Percentiles rank a stretch among this genome's conserved stretches.
Conservation (phyloP, 106 monocot genomes). For the Amphibolis antarctica region DNA sequence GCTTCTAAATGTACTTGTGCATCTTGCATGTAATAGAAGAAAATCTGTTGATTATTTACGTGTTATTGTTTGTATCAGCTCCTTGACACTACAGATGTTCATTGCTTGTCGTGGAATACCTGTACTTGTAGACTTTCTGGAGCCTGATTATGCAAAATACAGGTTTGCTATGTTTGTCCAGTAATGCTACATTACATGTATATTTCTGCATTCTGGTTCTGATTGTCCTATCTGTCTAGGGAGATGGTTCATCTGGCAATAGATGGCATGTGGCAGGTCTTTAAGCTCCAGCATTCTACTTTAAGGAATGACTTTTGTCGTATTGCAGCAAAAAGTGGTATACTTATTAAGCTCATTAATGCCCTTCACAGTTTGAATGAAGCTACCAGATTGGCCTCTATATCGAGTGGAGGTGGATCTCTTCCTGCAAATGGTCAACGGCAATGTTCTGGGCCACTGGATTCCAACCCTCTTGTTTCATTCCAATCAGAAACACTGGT, state of each 20-base stretch:
- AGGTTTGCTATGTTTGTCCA: slow-evolving; percentile 27
- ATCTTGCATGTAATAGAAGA: slow-evolving; percentile 4
- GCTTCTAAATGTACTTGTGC: background rate
- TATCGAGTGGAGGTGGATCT: slow-evolving; percentile 34
- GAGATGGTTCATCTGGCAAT: slow-evolving; percentile 95
- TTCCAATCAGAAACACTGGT: slow-evolving; percentile 18
- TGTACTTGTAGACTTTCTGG: slow-evolving; percentile 75
- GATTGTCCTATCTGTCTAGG: slow-evolving; percentile 27
- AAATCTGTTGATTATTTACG: background rate
- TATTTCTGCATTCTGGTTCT: background rate
- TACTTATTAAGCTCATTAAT: slow-evolving; percentile 68
- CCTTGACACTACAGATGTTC: slow-evolving; percentile 88
- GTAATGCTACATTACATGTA: background rate
- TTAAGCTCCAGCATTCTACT: slow-evolving; percentile 69
- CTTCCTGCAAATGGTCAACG: slow-evolving; percentile 43
- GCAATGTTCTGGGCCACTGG: slow-evolving; percentile 52
- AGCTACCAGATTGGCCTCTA: slow-evolving; percentile 59
- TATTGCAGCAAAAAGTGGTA: slow-evolving; percentile 87
- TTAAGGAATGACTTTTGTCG: slow-evolving; percentile 79
- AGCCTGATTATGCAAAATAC: slow-evolving; percentile 91
- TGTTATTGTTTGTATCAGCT: slow-evolving; percentile 20
- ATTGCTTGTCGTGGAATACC: slow-evolving; percentile 90
- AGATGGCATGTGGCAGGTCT: slow-evolving; percentile 96
- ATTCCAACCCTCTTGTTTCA: slow-evolving; percentile 18
- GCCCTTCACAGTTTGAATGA: slow-evolving; percentile 90